Base-by-base conservation (phyloP, 768 basidiomycete genomes). In the Mycena crocata region DNA sequence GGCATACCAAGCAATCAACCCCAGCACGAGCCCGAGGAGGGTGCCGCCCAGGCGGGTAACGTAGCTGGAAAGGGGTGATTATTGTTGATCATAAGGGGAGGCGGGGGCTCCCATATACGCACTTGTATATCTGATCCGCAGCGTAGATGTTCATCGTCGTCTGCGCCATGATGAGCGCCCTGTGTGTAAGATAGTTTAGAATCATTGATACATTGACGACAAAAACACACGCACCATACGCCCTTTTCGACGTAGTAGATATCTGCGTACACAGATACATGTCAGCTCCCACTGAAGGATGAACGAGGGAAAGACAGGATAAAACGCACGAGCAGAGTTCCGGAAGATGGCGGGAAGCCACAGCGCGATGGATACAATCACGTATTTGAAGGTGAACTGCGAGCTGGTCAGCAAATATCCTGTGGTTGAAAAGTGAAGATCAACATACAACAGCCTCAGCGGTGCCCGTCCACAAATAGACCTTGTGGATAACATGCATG, bases 161-260 rank as follows among this genome's bases (percentile, higher is more conserved):
- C 69, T 89, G 89, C 0, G 86, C 84, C 85, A 88, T 89, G 71
- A 89, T 87, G 51, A 89, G 75, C 6, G 86, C 86, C 87, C 86
- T 81, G 44, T 7, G n/a, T n/a, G n/a, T n/a, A n/a, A 17, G 5
- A 37, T n/a, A 7, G 15, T 21, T 34, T 56, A 54, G 5, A 71
- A 28, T 32, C 37, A 37, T 21, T 14, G n/a, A 5, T 23, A 32
- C 34, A n/a, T 12, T 46, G 31, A 37, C 19, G 2, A 44, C 17
- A 32, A 30, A 10, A 21, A 3, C 15, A 5, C 13, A 57, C 79
- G 50, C 62, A 83, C 83, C 84, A 89, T 5, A 87, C 57, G 6
- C 84, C 84, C 61, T 83, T 84, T 57, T 85, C 67, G 3, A 71
- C 65, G 58, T 86, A 86, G 40, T 80, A 80, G 68, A 83, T 84